Percentiles rank a stretch among this genome's conserved stretches.
phyloP scores from a whole-genome alignment of 148 eudicot genomes.

The Silene conica region DNA sequence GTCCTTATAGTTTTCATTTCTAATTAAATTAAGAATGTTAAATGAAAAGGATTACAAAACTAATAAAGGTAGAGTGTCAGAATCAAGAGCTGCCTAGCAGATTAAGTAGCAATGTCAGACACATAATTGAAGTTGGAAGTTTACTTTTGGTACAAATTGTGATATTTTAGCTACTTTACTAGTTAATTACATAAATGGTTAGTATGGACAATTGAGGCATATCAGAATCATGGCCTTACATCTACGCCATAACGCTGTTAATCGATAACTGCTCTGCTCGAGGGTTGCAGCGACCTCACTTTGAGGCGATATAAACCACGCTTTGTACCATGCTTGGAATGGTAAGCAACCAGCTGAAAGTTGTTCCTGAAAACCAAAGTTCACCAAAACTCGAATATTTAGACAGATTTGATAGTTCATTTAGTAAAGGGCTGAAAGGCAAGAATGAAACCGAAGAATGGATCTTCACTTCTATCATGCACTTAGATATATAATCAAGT shows the following conservation, averaged over 20 bases:
- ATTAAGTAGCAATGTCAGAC: not conserved
- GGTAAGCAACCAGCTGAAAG: not conserved
- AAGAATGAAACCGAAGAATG: not conserved
- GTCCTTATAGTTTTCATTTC: too few species aligned
- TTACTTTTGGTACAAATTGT: not conserved
- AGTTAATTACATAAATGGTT: constrained; percentile 8
- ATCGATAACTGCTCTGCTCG: not conserved
- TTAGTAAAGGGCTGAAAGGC: not conserved
- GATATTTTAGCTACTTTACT: not conserved
- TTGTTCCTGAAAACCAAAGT: not conserved
- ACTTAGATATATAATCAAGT: not conserved
- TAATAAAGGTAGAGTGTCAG: too few species aligned
- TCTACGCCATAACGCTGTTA: not conserved
- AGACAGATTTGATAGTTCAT: not conserved
- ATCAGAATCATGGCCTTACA: not conserved
- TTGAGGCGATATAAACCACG: not conserved
- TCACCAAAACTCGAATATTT: not conserved
- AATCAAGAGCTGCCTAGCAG: not conserved
- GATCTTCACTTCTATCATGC: not conserved
- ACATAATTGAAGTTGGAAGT: not conserved
- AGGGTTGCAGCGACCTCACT: not conserved
- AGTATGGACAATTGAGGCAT: not conserved
- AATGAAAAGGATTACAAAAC: too few species aligned
- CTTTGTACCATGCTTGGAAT: not conserved
- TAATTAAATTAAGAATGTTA: too few species aligned